phyloP scores from a whole-genome alignment of 2,329 filamentous ascomycete species.

The Ceratocystis diversiconidia region DNA sequence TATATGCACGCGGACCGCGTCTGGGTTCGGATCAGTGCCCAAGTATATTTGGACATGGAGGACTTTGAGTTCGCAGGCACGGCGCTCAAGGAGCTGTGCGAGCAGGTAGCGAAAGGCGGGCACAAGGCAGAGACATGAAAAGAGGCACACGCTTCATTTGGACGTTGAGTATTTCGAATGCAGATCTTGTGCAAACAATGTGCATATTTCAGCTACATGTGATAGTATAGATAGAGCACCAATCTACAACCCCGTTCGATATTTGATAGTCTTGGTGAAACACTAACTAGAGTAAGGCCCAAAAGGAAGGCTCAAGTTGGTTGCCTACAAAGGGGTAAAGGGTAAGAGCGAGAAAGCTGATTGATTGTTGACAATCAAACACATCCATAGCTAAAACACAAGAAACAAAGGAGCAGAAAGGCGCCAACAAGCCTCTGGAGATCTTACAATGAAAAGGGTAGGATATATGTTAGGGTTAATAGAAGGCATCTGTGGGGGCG shows the following conservation, averaged over 20 bases:
- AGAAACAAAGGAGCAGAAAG: too few species aligned
- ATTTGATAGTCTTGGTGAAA: too few species aligned
- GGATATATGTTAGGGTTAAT: not conserved
- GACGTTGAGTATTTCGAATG: too few species aligned
- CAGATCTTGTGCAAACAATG: too few species aligned
- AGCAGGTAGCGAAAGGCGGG: constrained; percentile 28
- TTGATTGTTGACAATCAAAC: not conserved
- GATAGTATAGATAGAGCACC: too few species aligned
- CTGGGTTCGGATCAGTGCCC: constrained; percentile 63
- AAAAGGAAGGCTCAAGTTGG: too few species aligned
- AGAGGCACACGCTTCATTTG: not conserved
- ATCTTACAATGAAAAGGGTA: not conserved
- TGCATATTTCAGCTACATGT: too few species aligned
- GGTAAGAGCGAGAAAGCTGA: not conserved
- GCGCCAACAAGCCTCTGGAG: too few species aligned
- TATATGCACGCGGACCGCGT: constrained; percentile 45
- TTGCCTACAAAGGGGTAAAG: too few species aligned
- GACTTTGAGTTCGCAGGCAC: constrained; percentile 62
- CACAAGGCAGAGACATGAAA: not conserved
- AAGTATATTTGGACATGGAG: constrained; percentile 66
- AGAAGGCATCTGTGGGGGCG: not conserved
- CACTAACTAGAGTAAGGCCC: too few species aligned
- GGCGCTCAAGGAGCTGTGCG: constrained; percentile 38
- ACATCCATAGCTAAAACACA: not conserved
- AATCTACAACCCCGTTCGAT: too few species aligned